Evolutionary conservation across 2,329 filamentous ascomycete species (phyloP).

Genomic region (Nectriaceae sp.): DNA sequence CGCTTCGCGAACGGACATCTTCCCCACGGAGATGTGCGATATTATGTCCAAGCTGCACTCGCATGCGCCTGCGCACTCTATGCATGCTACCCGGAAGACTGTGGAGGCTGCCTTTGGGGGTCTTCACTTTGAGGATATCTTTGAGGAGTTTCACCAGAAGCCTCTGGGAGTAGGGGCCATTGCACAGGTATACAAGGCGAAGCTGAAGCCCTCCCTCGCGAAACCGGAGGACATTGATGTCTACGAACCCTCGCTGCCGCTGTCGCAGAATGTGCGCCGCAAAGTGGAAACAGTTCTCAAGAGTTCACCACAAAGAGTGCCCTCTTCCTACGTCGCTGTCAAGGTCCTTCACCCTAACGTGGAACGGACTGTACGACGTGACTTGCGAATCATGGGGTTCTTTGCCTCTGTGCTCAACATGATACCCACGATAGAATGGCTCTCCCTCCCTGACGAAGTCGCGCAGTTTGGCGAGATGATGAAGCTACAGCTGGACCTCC

Average conservation of each 20-base stretch:
- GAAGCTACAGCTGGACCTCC: constrained; percentile 91
- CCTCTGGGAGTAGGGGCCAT: constrained; percentile 94
- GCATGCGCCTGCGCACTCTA: constrained; percentile 87
- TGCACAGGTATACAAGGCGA: constrained; percentile 96
- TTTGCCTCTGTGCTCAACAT: constrained; percentile 83
- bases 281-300: constrained; percentile 88
- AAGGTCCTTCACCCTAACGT: constrained; percentile 94
- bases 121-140: constrained; percentile 83
- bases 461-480: constrained; percentile 97
- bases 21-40: constrained; percentile 86
- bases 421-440: constrained; percentile 94
- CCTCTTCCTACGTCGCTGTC: constrained; percentile 89
- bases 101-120: constrained; percentile 82
- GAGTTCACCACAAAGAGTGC: constrained; percentile 79
- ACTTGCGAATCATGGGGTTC: constrained; percentile 90
- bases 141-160: constrained; percentile 89
- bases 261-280: constrained; percentile 71
- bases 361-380: constrained; percentile 85
- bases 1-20: constrained; percentile 93
- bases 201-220: constrained; percentile 77
- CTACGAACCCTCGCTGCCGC: constrained; percentile 42
- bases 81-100: constrained; percentile 76
- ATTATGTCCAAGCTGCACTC: constrained; percentile 96
- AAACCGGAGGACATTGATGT: constrained; percentile 61
- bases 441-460: constrained; percentile 94